phyloP scores from a whole-genome alignment of 2,329 filamentous ascomycete genomes.

The Nemania sp. region DNA sequence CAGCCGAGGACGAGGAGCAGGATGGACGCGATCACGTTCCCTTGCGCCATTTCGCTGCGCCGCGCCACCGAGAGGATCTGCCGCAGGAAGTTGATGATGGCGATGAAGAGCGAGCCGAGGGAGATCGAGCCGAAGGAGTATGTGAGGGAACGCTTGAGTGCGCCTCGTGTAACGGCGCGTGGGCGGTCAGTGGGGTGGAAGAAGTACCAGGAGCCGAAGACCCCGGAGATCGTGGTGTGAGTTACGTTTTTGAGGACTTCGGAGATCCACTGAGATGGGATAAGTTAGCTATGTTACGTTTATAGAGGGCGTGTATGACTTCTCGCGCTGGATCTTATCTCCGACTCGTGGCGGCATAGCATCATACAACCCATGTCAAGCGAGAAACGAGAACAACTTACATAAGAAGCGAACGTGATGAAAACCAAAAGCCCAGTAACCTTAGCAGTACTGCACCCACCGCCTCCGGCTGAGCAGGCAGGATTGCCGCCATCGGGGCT shows the following conservation, averaged over 20 bases:
- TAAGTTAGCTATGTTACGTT: slow-evolving; percentile 5
- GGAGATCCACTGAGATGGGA: slow-evolving; percentile 63
- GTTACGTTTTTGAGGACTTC: slow-evolving; percentile 95
- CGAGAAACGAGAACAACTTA: slow-evolving; percentile 43
- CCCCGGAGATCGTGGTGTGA: slow-evolving; percentile 82
- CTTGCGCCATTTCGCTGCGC: slow-evolving; percentile 63
- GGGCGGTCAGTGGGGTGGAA: slow-evolving; percentile 75
- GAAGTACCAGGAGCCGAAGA: slow-evolving; percentile 96
- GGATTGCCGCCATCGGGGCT: slow-evolving; percentile 62
- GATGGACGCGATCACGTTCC: slow-evolving; percentile 66
- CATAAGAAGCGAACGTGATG: slow-evolving; percentile 84
- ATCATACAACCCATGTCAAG: too few relatives aligned
- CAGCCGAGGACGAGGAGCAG: slow-evolving; percentile 77
- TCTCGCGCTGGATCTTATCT: too few relatives aligned
- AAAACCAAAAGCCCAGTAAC: slow-evolving; percentile 86
- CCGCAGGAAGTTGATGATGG: slow-evolving; percentile 81
- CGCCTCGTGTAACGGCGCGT: slow-evolving; percentile 78
- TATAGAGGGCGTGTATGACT: too few relatives aligned
- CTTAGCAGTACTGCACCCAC: slow-evolving; percentile 71
- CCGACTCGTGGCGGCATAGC: too few relatives aligned
- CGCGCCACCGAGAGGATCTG: slow-evolving; percentile 81
- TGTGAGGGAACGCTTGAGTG: slow-evolving; percentile 78
- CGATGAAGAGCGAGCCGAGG: slow-evolving; percentile 81
- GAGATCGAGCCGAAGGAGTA: slow-evolving; percentile 93
- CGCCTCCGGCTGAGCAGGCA: slow-evolving; percentile 55